These are phyloP conservation scores for Rhizopus delemar DNA, from an alignment of 371 early-diverging fungal genomes.

Conservation along the genomic window DNA sequence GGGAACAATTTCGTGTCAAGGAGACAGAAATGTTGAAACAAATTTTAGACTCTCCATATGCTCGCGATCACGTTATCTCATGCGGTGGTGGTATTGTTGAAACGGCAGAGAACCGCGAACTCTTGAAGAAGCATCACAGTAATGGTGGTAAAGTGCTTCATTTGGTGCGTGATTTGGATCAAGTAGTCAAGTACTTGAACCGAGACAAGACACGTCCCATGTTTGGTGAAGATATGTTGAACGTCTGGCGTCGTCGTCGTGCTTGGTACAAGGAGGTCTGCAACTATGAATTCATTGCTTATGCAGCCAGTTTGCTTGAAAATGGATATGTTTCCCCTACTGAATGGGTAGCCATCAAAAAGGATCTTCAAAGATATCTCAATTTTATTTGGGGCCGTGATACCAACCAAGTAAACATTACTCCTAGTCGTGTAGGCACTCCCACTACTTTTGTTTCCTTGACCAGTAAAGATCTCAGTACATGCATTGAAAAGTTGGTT, in stretches of 20 bases:
- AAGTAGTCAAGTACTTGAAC: constrained; percentile 76
- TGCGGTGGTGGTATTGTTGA: constrained; percentile 98
- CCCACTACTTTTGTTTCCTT: constrained; percentile 87
- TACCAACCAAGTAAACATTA: constrained; percentile 44
- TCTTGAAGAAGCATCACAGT: constrained; percentile 59
- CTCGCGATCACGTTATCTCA: constrained; percentile 71
- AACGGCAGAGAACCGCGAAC: constrained; percentile 65
- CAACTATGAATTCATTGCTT: constrained; percentile 77
- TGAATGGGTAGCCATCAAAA: constrained; percentile 70
- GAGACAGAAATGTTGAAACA: constrained; percentile 69
- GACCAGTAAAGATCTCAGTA: constrained; percentile 75
- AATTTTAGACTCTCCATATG: constrained; percentile 42
- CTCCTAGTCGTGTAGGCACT: constrained; percentile 17
- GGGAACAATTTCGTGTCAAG: constrained; percentile 87
- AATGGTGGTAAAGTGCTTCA: constrained; percentile 75
- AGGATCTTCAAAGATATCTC: constrained; percentile 69
- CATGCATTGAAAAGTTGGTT: constrained; percentile 49
- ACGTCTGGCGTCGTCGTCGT: constrained; percentile 80
- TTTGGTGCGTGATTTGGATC: constrained; percentile 79
- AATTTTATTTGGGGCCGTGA: constrained; percentile 59
- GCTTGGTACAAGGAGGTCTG: constrained; percentile 79
- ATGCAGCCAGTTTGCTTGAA: constrained; percentile 40
- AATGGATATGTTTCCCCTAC: constrained; percentile 45
- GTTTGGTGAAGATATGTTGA: constrained; percentile 78
- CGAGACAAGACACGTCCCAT: constrained; percentile 84